Evolutionary conservation across 495 filamentous ascomycete genomes (phyloP), one percentile per base, ranked within the genome.

Genomic region (Tetracladium setigerum): DNA sequence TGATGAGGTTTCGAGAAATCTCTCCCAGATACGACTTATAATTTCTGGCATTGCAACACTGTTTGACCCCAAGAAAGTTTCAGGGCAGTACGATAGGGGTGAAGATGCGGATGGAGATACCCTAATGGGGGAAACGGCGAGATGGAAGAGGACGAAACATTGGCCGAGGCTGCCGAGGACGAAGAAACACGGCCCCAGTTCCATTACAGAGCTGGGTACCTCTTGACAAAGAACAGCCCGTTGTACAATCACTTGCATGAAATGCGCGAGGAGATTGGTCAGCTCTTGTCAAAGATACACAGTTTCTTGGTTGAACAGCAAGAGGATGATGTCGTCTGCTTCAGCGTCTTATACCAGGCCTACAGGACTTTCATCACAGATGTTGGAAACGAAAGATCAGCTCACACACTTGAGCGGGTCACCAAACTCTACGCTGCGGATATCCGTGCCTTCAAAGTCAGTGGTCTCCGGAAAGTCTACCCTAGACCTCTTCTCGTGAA

Each of bases 351-450:
- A 10, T 99, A 96, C 62, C 87, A 81, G 18, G 84, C 92, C 1
- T 99, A 95, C 64, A 71, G 85, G 13, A 89, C 84, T n/a, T 99
- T 89, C 87, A 95, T 99, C 57, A 84, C 94, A 7, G 92, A 99
- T 55, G 89, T 97, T 38, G 94, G 94, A 15, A 94, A 95, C 48
- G 92, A 99, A 59, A 73, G 92, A 47, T 95, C 89, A 8, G 91
- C 92, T 5, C 94, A 95, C 61, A 86, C 92, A 9, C 68, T 99
- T 24, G 92, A 99, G 58, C 74, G 94, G 18, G 79, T 96, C 11
- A 78, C 81, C 7, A 77, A 87, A 38, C 76, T 99, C 10, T 81
- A 95, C 47, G 75, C 77, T 45, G 83, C 87, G 8, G 92, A 99
- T 58, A 86, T 87, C 33, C 78, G 84, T 30, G 85, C 89, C 0